phyloP scores from a whole-genome alignment of 805 yeast genomes.

The Tetrapisispora taiwanensis region DNA sequence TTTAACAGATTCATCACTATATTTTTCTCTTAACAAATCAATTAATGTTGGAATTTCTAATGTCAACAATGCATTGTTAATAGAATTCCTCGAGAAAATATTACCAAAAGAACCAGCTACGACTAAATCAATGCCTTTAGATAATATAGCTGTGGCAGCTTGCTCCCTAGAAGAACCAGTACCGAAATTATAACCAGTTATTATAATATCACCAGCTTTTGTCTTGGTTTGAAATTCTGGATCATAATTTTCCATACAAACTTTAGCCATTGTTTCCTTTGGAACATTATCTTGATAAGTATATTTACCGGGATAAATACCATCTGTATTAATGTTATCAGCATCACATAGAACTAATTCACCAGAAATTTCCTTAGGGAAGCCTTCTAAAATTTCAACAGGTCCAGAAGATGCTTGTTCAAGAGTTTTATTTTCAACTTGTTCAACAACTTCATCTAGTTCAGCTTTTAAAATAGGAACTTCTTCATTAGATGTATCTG shows the following conservation, averaged over 20 bases:
- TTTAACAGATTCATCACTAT: conserved; percentile 35
- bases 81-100: conserved; percentile 90
- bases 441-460: conserved; percentile 9
- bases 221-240: conserved; percentile 76
- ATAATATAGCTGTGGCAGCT: conserved; percentile 96
- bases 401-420: conserved; percentile 32
- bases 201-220: conserved; percentile 76
- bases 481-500: conserved; percentile 30
- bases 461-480: not conserved
- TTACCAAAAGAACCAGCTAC: conserved; percentile 97
- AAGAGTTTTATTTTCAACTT: conserved; percentile 19
- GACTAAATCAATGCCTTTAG: conserved; percentile 84
- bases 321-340: conserved; percentile 94
- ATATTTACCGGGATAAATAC: conserved; percentile 97
- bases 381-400: conserved; percentile 74
- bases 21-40: conserved; percentile 61
- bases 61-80: conserved; percentile 90
- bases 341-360: conserved; percentile 93
- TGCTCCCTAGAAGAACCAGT: conserved; percentile 98
- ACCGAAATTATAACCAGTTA: conserved; percentile 93
- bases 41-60: conserved; percentile 87
- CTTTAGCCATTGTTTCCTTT: conserved; percentile 93
- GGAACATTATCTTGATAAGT: conserved; percentile 97
- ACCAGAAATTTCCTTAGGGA: conserved; percentile 82
- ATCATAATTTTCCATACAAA: conserved; percentile 98